phyloP scores from a whole-genome alignment of 23 red algal species.

The Pyropia haitanensis region DNA sequence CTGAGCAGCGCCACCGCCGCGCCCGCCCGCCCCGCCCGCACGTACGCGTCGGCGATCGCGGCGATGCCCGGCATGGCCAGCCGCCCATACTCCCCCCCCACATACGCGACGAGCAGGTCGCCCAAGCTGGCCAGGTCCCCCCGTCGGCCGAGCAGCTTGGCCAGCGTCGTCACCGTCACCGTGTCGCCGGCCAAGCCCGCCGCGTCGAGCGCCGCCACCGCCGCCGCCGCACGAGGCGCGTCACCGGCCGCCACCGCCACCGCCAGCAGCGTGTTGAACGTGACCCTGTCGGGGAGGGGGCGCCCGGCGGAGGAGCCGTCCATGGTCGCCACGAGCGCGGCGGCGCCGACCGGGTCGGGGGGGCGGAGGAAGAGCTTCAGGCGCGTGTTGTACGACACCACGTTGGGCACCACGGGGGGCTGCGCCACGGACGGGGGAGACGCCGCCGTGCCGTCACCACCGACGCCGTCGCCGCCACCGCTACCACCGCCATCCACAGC shows the following conservation, averaged over 20 bases:
- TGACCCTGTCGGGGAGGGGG: slow-evolving; percentile 25
- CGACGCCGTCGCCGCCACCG: too few species aligned
- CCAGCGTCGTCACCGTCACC: slow-evolving; percentile 38
- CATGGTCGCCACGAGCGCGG: slow-evolving; percentile 34
- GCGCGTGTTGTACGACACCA: slow-evolving; percentile 57
- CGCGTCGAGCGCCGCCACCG: slow-evolving; percentile 24
- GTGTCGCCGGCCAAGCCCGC: slow-evolving; percentile 23
- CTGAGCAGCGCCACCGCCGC: slow-evolving; percentile 29
- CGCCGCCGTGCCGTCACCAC: too few species aligned
- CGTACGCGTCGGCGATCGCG: slow-evolving; percentile 58
- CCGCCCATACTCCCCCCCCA: neutral
- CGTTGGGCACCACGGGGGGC: slow-evolving; percentile 6
- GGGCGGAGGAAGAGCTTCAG: slow-evolving; percentile 31
- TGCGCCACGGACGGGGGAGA: too few species aligned
- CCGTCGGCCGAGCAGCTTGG: slow-evolving; percentile 20
- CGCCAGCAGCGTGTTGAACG: slow-evolving; percentile 36
- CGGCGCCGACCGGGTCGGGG: slow-evolving; percentile 24
- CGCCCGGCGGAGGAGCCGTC: slow-evolving; percentile 8
- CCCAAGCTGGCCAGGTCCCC: slow-evolving; percentile 33
- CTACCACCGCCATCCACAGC: too few species aligned
- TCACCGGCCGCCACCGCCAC: slow-evolving; percentile 33
- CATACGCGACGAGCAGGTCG: slow-evolving; percentile 17
- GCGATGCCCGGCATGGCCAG: slow-evolving; percentile 1
- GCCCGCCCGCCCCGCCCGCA: slow-evolving; percentile 30
- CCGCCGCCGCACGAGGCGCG: slow-evolving; percentile 16